Evolutionary conservation across 306 rosid genomes (phyloP).

Genomic region (Vigna unguiculata): DNA sequence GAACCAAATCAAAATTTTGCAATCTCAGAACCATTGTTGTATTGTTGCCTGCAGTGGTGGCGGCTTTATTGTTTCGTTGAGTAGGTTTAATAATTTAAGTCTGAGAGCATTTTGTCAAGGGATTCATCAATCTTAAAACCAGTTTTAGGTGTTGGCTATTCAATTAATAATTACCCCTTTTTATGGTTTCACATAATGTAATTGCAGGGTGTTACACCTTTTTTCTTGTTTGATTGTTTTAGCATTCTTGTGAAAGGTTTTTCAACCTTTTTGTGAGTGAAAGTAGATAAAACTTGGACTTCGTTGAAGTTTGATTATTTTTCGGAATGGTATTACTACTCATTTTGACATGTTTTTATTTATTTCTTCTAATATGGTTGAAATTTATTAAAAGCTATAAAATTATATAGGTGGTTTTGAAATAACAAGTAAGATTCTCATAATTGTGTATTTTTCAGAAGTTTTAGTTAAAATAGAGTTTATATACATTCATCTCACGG

Average conservation of each 20-base stretch:
- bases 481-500: too few species aligned
- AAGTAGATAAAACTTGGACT: too few species aligned
- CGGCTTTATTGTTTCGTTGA: slow-evolving; percentile 46
- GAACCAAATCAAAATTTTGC: slow-evolving; percentile 58
- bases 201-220: slow-evolving; percentile 23
- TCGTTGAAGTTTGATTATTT: too few species aligned
- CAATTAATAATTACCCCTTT: slow-evolving; percentile 37
- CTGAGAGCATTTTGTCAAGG: slow-evolving; percentile 40
- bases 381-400: too few species aligned
- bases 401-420: too few species aligned
- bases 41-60: slow-evolving; percentile 43
- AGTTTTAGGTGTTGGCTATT: slow-evolving; percentile 37
- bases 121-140: slow-evolving; percentile 25
- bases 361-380: too few species aligned
- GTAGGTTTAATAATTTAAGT: slow-evolving; percentile 47
- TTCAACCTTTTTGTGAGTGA: background rate
- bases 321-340: too few species aligned
- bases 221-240: background rate
- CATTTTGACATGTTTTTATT: too few species aligned
- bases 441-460: too few species aligned
- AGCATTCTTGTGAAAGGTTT: background rate
- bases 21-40: slow-evolving; percentile 49
- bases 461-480: too few species aligned
- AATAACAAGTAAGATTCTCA: too few species aligned
- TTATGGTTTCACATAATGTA: slow-evolving; percentile 35